Percentiles rank a stretch among this genome's conserved stretches.
These are phyloP conservation scores for Phytophthora cajani DNA, from an alignment of 352 stramenopile genomes.

Conservation along the genomic window DNA sequence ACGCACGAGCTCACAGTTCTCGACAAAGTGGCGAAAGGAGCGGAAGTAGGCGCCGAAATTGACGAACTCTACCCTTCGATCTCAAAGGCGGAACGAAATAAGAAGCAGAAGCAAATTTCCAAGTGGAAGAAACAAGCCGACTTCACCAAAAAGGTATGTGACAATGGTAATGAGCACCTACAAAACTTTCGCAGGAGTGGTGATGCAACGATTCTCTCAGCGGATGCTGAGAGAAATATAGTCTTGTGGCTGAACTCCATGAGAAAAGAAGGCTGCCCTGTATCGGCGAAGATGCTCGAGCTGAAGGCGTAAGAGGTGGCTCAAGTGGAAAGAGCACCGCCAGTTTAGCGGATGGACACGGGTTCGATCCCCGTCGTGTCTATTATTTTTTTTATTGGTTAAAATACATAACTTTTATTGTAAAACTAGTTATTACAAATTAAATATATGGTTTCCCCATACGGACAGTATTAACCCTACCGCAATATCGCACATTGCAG, in stretches of 20 bases:
- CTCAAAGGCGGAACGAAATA: not conserved
- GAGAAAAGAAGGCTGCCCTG: slow-evolving; percentile 4
- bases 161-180: not conserved
- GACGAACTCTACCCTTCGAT: not conserved
- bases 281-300: slow-evolving; percentile 4
- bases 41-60: not conserved
- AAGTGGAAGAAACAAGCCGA: not conserved
- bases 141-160: not conserved
- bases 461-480: too few species aligned
- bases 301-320: not conserved
- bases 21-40: too few species aligned
- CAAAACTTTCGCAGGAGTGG: not conserved
- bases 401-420: too few species aligned
- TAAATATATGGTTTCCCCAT: too few species aligned
- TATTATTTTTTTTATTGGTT: too few species aligned
- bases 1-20: too few species aligned
- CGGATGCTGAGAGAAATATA: not conserved
- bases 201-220: slow-evolving; percentile 6
- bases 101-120: slow-evolving; percentile 4
- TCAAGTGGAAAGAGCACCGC: too few species aligned
- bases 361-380: too few species aligned
- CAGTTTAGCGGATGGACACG: too few species aligned
- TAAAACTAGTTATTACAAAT: too few species aligned
- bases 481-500: too few species aligned
- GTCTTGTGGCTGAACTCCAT: slow-evolving; percentile 10